Percentiles rank a stretch among this genome's conserved stretches.
Evolutionary conservation across 2,329 filamentous ascomycete genomes (phyloP).

Genomic region (Fulvia fulva): DNA sequence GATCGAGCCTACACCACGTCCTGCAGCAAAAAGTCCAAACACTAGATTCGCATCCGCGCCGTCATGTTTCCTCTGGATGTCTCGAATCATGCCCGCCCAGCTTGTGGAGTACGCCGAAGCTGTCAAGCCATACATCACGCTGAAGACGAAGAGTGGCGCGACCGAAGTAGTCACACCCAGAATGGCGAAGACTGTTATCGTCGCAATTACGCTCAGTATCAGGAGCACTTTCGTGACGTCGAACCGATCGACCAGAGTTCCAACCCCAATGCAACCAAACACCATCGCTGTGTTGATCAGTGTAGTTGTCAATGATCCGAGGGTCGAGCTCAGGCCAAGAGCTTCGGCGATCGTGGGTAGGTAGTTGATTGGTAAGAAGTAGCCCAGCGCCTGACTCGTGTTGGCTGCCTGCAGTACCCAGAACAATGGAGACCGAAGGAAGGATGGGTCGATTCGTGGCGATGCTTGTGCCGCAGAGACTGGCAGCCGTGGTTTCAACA

Average conservation of each 20-base stretch:
- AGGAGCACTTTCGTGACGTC: conserved; percentile 38
- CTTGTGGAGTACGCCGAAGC: conserved; percentile 39
- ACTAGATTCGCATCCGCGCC: conserved; percentile 44
- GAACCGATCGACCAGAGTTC: conserved; percentile 39
- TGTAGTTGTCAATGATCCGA: conserved; percentile 38
- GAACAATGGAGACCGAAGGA: conserved; percentile 36
- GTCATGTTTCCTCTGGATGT: conserved; percentile 19
- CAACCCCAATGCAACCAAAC: conserved; percentile 38
- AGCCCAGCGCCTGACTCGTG: conserved; percentile 41
- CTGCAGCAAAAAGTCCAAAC: conserved; percentile 47
- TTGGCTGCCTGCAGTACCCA: conserved; percentile 44
- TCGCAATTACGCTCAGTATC: conserved; percentile 35
- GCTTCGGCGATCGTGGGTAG: conserved; percentile 39
- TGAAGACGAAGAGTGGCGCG: conserved; percentile 41
- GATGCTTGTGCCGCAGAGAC: conserved; percentile 22
- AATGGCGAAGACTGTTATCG: conserved; percentile 39
- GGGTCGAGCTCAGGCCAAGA: conserved; percentile 34
- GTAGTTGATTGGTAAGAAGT: conserved; percentile 43
- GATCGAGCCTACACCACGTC: conserved; percentile 50
- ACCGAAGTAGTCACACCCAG: conserved; percentile 45
- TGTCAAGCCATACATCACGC: conserved; percentile 41
- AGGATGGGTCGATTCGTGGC: conserved; percentile 35
- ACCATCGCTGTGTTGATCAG: conserved; percentile 39
- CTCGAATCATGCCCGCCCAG: conserved; percentile 29
- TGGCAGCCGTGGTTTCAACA: conserved; percentile 27